Evolutionary conservation across 139 green algal genomes (phyloP).

Genomic region (Chlamydomonas schloesseri): DNA sequence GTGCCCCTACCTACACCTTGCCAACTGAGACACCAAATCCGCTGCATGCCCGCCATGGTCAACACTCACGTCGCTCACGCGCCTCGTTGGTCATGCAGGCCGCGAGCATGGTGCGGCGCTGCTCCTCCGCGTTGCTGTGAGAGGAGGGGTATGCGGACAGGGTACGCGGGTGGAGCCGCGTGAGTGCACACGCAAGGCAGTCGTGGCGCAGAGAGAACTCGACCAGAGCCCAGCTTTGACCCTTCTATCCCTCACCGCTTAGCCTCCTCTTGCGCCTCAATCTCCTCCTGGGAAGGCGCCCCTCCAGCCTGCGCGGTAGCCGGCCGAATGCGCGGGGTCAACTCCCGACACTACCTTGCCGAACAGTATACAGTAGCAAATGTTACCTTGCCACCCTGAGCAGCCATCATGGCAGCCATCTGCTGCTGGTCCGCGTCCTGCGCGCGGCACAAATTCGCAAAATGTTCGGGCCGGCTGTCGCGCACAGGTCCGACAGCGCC

Average conservation of each 20-base stretch:
- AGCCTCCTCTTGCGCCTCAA: constrained; percentile 33
- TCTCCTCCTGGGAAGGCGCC: constrained; percentile 16
- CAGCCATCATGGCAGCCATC: constrained; percentile 31
- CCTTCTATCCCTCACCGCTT: constrained; percentile 3
- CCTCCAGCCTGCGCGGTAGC: background rate
- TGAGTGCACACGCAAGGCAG: background rate
- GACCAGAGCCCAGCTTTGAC: no score
- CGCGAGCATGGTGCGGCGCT: constrained; percentile 82
- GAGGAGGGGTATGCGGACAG: background rate
- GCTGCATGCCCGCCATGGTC: no score
- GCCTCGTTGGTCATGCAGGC: constrained; percentile 82
- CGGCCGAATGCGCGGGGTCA: no score
- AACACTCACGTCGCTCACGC: constrained; percentile 82
- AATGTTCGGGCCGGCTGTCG: no score
- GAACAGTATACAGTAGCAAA: no score
- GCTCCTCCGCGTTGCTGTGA: constrained; percentile 77
- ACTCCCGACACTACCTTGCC: no score
- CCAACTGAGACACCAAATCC: no score
- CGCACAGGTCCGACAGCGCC: no score
- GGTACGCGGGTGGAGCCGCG: background rate
- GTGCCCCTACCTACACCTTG: no score
- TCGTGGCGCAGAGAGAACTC: no score
- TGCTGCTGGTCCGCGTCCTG: constrained; percentile 17
- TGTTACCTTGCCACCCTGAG: constrained; percentile 17
- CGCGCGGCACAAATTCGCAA: background rate